A percentile compares a stretch with the other conserved stretches of the same genome.
These are phyloP conservation scores for Physcomitrium patens DNA, from an alignment of 225 moss, liverwort and hornwort species.

Conservation along the genomic window DNA sequence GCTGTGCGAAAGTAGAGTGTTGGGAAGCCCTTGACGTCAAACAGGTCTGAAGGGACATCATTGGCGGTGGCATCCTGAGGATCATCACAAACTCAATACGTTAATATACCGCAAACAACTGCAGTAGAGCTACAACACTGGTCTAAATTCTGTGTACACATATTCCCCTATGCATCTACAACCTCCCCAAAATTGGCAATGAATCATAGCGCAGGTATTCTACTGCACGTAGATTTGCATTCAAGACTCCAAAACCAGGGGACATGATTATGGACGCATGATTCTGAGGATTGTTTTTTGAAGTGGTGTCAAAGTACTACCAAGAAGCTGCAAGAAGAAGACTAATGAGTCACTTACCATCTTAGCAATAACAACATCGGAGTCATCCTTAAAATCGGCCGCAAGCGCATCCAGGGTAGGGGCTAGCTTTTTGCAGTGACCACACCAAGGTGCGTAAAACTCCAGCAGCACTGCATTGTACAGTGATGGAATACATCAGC, in stretches of 20 bases:
- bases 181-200: constrained; percentile 5
- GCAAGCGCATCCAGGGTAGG: constrained; percentile 85
- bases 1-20: constrained; percentile 81
- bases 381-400: constrained; percentile 59
- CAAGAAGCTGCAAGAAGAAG: constrained; percentile 2
- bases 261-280: no score
- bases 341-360: constrained; percentile 55
- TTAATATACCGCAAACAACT: constrained; percentile 17
- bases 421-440: constrained; percentile 90
- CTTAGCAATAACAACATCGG: constrained; percentile 81
- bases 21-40: constrained; percentile 86
- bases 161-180: constrained; percentile 5
- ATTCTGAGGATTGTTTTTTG: not conserved
- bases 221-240: not conserved
- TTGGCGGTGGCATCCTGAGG: constrained; percentile 88
- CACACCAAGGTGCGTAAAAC: constrained; percentile 98
- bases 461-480: constrained; percentile 75
- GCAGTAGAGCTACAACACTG: not conserved
- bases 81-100: constrained; percentile 22
- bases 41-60: constrained; percentile 65
- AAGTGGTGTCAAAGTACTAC: not conserved
- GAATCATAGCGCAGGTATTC: not conserved
- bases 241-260: not conserved
- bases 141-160: not conserved
- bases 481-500: constrained; percentile 29